Evolutionary conservation across 306 rosid species (phyloP).

Genomic region (Cucurbita argyrosperma): DNA sequence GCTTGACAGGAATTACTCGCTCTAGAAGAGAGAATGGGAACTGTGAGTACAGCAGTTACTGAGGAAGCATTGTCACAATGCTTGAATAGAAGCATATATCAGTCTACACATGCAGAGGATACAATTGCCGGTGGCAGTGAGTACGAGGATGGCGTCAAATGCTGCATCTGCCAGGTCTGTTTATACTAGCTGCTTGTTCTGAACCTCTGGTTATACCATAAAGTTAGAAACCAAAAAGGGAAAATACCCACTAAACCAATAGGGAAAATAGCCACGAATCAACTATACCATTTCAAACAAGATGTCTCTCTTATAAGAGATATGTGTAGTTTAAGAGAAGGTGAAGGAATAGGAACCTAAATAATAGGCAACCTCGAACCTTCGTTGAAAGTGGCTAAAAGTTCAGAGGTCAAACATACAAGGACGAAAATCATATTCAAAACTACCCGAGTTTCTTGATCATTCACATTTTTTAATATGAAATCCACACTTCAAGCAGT

Average conservation of each 20-base stretch:
- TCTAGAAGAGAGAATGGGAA: conserved; percentile 93
- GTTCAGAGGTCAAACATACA: not conserved
- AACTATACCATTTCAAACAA: not conserved
- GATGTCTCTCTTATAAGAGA: not conserved
- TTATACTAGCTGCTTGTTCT: not conserved
- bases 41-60: conserved; percentile 85
- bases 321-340: not conserved
- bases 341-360: not conserved
- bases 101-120: conserved; percentile 23
- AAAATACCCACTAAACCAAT: not conserved
- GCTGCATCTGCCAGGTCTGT: conserved; percentile 89
- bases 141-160: conserved; percentile 53
- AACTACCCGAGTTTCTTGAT: not conserved
- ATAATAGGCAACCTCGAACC: not conserved
- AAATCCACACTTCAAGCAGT: not conserved
- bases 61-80: conserved; percentile 67
- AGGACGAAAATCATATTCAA: not conserved
- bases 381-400: too few species aligned
- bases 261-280: too few species aligned
- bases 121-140: conserved; percentile 22
- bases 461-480: not conserved
- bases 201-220: not conserved
- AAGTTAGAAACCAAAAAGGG: not conserved
- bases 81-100: conserved; percentile 41
- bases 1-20: conserved; percentile 71